Evolutionary conservation across 1,139 yeast genomes (phyloP).

Genomic region (Yamadazyma trypodendri): DNA sequence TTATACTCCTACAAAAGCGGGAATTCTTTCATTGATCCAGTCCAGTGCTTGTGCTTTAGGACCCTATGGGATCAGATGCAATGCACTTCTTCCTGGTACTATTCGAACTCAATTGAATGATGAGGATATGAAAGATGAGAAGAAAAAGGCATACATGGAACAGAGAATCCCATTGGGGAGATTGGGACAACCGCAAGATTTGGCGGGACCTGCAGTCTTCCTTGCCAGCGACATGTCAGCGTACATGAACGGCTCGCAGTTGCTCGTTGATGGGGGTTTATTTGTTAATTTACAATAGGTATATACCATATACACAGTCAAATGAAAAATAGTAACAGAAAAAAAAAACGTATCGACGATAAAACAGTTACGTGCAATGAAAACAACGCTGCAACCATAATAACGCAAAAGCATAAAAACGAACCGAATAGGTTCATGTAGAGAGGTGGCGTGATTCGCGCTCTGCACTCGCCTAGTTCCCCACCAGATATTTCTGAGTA

Average conservation of each 20-base stretch:
- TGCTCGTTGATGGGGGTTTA: slow-evolving; percentile 48
- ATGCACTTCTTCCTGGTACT: slow-evolving; percentile 46
- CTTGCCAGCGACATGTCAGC: slow-evolving; percentile 42
- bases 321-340: no score
- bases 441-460: no score
- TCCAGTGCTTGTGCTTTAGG: slow-evolving; percentile 45
- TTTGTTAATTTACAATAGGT: slow-evolving; percentile 41
- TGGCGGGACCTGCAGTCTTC: slow-evolving; percentile 49
- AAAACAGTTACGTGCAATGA: no score
- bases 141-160: slow-evolving; percentile 32
- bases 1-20: slow-evolving; percentile 50
- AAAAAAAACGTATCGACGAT: no score
- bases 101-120: slow-evolving; percentile 40
- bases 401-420: slow-evolving; percentile 2
- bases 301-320: no score
- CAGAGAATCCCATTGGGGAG: slow-evolving; percentile 46
- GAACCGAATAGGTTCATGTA: not conserved
- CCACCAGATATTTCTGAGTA: not conserved
- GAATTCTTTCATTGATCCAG: slow-evolving; percentile 44
- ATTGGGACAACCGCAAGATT: slow-evolving; percentile 41
- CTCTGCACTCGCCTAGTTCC: no score
- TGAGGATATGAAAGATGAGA: slow-evolving; percentile 32
- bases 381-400: no score
- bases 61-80: slow-evolving; percentile 36
- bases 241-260: slow-evolving; percentile 44